Conservation (phyloP, 192 early-diverging fungal species). For the Umbelopsis isabellina region DNA sequence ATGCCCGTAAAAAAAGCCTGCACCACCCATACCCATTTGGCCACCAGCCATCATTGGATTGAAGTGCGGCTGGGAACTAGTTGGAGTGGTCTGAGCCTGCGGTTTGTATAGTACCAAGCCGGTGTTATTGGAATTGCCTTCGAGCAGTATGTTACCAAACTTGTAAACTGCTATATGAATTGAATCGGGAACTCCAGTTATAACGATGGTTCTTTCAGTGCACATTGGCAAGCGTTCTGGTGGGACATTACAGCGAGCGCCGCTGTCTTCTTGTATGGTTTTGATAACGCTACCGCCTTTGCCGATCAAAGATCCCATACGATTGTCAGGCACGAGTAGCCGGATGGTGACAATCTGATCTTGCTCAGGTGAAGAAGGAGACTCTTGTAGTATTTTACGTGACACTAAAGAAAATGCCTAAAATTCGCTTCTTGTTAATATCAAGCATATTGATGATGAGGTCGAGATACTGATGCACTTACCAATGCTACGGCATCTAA, state of each 20-base stretch:
- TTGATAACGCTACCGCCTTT: constrained; percentile 88
- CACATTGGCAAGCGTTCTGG: constrained; percentile 90
- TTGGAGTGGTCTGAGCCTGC: constrained; percentile 31
- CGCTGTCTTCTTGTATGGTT: constrained; percentile 87
- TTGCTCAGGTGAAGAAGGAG: constrained; percentile 34
- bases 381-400: constrained; percentile 71
- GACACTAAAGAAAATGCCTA: constrained; percentile 72
- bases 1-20: constrained; percentile 25
- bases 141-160: constrained; percentile 75
- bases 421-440: background rate
- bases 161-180: constrained; percentile 86
- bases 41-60: constrained; percentile 11
- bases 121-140: constrained; percentile 68
- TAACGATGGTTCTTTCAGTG: constrained; percentile 87
- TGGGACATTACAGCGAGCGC: constrained; percentile 80
- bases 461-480: background rate
- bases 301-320: constrained; percentile 92
- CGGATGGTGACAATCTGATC: constrained; percentile 65
- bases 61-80: constrained; percentile 13
- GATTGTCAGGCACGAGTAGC: constrained; percentile 83
- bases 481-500: constrained; percentile 71
- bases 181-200: constrained; percentile 80
- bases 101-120: constrained; percentile 80
- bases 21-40: constrained; percentile 27
- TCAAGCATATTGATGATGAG: background rate